Base-by-base conservation (phyloP, 306 rosid species). In the Chamaecrista fasciculata region DNA sequence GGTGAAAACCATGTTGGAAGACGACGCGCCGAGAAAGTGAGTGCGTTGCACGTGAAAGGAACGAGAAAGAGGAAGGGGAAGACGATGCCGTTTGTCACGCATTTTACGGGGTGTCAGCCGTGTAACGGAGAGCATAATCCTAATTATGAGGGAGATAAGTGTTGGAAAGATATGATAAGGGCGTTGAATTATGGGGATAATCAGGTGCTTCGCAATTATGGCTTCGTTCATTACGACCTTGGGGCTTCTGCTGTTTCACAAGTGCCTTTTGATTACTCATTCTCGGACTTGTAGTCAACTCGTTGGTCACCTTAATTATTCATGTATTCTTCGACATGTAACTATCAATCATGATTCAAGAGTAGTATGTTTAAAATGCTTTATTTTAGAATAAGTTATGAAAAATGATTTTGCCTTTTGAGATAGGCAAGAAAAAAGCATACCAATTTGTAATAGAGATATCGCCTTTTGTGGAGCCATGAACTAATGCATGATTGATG, bases 21-120 rank as follows among this genome's bases (percentile, higher is more conserved):
- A 31, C 78, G 86, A 53, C 88, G 74, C 51, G 80, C 77, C 0
- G 86, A 83, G 79, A 83, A 76, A 47, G 34, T 52, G 26, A 65
- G 71, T 6, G 65, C 11, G 23, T 40, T 57, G 57, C 72, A 74
- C 53, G 78, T 43, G 5, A 58, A 18, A 9, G 78, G 80, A 15
- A 49, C 36, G 36, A n/a, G 36, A 33, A 33, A 5, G 36, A 8
- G 43, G 20, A 39, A 36, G 34, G 9, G 64, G 49, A 28, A 11
- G 59, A 81, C 63, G 70, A 76, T 85, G 31, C 83, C 81, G 0
- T 86, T 83, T 2, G 28, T 81, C 18, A 86, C 88, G 0, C 88
- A 83, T 55, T 86, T 83, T 66, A 83, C 91, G 0, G 85, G 88
- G n/a, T 86, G 91, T 15, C 88, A 86, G 14, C 91, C 83, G 0